Conservation (phyloP, 805 yeast species). For the Candida sakaeoensis region DNA sequence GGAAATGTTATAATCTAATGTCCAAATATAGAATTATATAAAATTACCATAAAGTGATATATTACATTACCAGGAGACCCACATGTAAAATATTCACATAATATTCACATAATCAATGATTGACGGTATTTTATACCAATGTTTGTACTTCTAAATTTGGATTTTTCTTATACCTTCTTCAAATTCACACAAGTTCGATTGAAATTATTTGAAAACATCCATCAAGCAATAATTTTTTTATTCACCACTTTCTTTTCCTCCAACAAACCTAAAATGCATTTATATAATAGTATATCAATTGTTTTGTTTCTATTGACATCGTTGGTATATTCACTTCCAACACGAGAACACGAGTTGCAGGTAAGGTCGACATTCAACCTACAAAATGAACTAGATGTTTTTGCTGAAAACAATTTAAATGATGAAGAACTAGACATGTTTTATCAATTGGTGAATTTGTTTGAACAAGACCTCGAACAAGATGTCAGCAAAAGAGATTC, state of each 20-base stretch:
- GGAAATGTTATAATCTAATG: neutral
- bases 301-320: slow-evolving; percentile 1
- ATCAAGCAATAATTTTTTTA: neutral
- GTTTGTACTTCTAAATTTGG: neutral
- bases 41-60: slow-evolving; percentile 1
- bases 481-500: slow-evolving; percentile 1
- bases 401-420: slow-evolving; percentile 10
- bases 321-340: slow-evolving; percentile 13
- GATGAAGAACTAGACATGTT: slow-evolving; percentile 10
- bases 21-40: neutral
- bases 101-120: too few relatives aligned
- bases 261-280: slow-evolving; percentile 5
- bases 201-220: neutral
- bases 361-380: slow-evolving; percentile 13
- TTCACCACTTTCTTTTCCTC: slow-evolving; percentile 2
- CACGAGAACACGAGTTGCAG: neutral
- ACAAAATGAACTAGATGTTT: slow-evolving; percentile 13
- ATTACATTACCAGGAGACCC: neutral
- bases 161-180: slow-evolving; percentile 4
- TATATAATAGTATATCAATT: neutral
- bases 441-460: slow-evolving; percentile 8
- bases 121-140: too few relatives aligned
- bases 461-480: slow-evolving; percentile 1
- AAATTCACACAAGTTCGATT: neutral
- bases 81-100: too few relatives aligned